Base-by-base conservation (phyloP, 305 asterid genomes). In the Solanum chacoense region DNA sequence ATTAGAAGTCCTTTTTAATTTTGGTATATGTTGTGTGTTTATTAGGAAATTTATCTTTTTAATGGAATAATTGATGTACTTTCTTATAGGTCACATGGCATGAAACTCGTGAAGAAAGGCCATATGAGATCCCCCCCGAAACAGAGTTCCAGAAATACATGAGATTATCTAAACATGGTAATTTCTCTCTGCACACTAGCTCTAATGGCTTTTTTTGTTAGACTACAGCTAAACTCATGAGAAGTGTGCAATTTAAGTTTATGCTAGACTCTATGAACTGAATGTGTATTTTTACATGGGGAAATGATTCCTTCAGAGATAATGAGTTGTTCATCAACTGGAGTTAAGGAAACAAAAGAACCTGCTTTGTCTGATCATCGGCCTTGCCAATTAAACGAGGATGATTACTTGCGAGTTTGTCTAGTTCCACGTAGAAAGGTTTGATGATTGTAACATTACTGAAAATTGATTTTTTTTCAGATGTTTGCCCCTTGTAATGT, bases 361-460 rank as follows among this genome's bases (percentile, higher is more conserved):
- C 89, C 77, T 86, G 89, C 91, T 87, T 88, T 96, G 79, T 91
- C 90, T 79, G 98, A 94, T 90, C 98, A 96, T 88, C 95, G 91
- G 88, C 96, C 98, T 89, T 84, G 85, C 90, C 91, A 83, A 80
- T n/a, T 96, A 81, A 78, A 85, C 20, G 95, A 93, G 79, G 96
- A 95, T 24, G 95, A 95, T 91, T 90, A 90, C 91, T 87, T 91
- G 88, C 94, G 98, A 65, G 94, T 95, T 91, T 93, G 96, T 91
- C 95, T 91, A 84, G 85, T 96, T 91, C 98, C 98, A 81, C 95
- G 91, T 78, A 91, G 89, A 91, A 96, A 96, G 98, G 98, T 95
- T 73, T 87, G 79, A 89, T 69, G 32, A 65, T 77, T 28, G 83
- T 87, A 88, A 20, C 84, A 35, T 36, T 37, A 2, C 35, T 88